Evolutionary conservation across 2,329 filamentous ascomycete species (phyloP).

Genomic region (Corniculantispora saksenae): DNA sequence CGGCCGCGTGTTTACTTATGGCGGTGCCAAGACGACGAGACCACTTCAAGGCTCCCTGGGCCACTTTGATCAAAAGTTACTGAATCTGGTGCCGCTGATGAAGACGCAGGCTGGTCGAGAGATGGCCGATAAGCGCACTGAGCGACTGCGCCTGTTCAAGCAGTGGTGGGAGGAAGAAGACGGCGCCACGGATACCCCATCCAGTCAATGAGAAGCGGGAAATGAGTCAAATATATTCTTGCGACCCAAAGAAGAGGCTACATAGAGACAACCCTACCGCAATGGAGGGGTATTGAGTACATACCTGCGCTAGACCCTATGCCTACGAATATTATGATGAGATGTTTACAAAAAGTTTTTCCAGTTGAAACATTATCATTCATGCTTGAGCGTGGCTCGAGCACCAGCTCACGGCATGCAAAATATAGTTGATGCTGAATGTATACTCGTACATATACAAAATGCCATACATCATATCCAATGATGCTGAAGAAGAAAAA

Average conservation of each 20-base stretch:
- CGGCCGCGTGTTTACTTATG: conserved; percentile 62
- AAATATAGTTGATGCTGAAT: background rate
- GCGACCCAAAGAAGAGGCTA: too few relatives aligned
- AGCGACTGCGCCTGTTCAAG: conserved; percentile 53
- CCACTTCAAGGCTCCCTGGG: conserved; percentile 66
- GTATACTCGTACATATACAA: background rate
- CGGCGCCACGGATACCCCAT: background rate
- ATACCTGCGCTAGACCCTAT: too few relatives aligned
- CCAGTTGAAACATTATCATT: too few relatives aligned
- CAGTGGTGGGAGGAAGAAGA: conserved; percentile 50
- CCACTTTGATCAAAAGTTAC: conserved; percentile 77
- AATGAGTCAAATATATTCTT: too few relatives aligned
- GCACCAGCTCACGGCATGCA: too few relatives aligned
- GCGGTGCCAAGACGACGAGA: conserved; percentile 61
- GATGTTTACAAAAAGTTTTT: too few relatives aligned
- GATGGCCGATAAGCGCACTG: conserved; percentile 55
- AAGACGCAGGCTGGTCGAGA: conserved; percentile 58
- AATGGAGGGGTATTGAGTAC: too few relatives aligned
- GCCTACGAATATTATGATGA: too few relatives aligned
- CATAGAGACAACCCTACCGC: too few relatives aligned
- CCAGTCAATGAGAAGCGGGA: too few relatives aligned
- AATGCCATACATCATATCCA: background rate
- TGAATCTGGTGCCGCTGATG: conserved; percentile 64
- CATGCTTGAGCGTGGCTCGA: too few relatives aligned
- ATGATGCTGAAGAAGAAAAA: background rate